phyloP scores from a whole-genome alignment of 176 grass and related monocot genomes.

The Puccinellia tenuiflora region DNA sequence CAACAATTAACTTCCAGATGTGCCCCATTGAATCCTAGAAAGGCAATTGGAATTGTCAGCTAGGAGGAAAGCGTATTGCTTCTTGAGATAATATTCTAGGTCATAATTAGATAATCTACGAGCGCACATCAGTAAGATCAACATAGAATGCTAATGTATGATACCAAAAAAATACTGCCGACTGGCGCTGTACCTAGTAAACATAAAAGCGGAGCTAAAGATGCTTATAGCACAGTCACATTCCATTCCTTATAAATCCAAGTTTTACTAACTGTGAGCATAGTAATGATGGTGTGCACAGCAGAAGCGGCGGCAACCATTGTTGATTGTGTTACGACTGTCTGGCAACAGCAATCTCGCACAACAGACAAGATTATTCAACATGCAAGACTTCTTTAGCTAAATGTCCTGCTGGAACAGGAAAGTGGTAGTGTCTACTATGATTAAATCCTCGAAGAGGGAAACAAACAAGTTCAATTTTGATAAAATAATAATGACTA shows the following conservation, averaged over 20 bases:
- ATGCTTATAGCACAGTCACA: background rate
- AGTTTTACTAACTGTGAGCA: constrained; percentile 14
- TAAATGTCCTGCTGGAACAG: constrained; percentile 4
- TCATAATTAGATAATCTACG: background rate
- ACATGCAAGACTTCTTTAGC: background rate
- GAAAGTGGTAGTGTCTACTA: constrained; percentile 3
- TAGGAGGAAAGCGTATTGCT: constrained; percentile 9
- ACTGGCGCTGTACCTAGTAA: background rate
- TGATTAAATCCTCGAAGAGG: background rate
- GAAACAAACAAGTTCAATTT: background rate
- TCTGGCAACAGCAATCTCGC: background rate
- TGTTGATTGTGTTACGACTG: background rate
- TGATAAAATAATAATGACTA: background rate
- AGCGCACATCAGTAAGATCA: background rate
- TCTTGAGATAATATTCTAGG: constrained; percentile 4
- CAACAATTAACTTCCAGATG: constrained; percentile 97
- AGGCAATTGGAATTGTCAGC: constrained; percentile 14
- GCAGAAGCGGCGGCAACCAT: background rate
- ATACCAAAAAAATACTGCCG: background rate
- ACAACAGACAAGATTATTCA: background rate
- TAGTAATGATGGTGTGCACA: background rate
- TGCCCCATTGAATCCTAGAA: constrained; percentile 97
- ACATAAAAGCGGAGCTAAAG: background rate
- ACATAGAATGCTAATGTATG: background rate
- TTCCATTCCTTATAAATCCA: background rate